Evolutionary conservation across 169 alveolate genomes (phyloP), one percentile per base, ranked within the genome.

Genomic region (Cyclospora cayetanensis): DNA sequence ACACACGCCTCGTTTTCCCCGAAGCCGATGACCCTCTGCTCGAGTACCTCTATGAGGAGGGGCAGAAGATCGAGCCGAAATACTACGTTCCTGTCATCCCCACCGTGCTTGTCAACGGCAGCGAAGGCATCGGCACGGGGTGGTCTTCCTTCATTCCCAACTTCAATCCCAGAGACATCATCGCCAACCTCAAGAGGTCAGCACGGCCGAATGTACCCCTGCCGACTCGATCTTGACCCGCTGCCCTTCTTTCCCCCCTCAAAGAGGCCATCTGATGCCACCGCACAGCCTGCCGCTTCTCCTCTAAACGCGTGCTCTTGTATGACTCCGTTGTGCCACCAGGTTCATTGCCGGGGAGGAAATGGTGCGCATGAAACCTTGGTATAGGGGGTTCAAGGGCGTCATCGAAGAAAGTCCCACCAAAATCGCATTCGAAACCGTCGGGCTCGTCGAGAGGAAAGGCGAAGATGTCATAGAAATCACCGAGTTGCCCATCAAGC

Each of bases 61-160:
- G 99, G 29, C 98, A 98, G 91, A 95, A 96, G 70, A 99, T 99
- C 43, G 99, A 99, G 93, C 99, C 99, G 39, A 97, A 97, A 66
- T 98, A 97, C 97, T 99, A 98, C 94, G 97, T 98, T 0, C 99
- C 99, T 15, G 98, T 99, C 41, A 95, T 99, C 22, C 99, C 99
- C 25, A 96, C 98, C 97, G 98, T 98, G 39, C 96, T 99, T 22
- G 98, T 99, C 53, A 99, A 99, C 94, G 99, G 99, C 34, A 97
- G 99, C 43, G 99, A 99, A 82, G 99, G 99, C 60, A 99, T 98
- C 29, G 99, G 99, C 35, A 98, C 99, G 25, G 99, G 99, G 0
- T 98, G 98, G 98, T 95, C 97, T 20, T 95, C 98, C 25, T 93
- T 85, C 63, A 97, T 98, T 41, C 99, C 99, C n/a, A 97, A 97